Percentiles rank a stretch among this genome's conserved stretches.
Evolutionary conservation across 495 filamentous ascomycete species (phyloP).

Genomic region (Baudoinia panamericana): DNA sequence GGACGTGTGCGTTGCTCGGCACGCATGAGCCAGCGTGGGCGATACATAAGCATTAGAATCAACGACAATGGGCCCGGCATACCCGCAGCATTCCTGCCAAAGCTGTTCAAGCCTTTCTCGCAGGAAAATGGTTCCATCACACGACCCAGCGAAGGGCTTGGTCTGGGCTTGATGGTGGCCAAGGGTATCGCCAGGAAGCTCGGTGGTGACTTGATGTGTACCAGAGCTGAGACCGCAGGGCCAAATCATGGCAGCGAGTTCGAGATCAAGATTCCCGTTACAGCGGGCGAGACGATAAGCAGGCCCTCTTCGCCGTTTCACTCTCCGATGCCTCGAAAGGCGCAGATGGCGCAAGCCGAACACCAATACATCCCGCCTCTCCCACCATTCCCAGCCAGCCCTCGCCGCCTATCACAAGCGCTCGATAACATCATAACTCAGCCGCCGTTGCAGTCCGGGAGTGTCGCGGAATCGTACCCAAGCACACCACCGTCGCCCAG

Average conservation of each 20-base stretch:
- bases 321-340: slow-evolving; percentile 22
- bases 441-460: background rate
- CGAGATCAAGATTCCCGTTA: slow-evolving; percentile 55
- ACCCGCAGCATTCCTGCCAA: slow-evolving; percentile 51
- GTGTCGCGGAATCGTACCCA: background rate
- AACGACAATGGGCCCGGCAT: slow-evolving; percentile 64
- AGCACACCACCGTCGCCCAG: slow-evolving; percentile 3
- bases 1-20: slow-evolving; percentile 52
- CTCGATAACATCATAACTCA: slow-evolving; percentile 1
- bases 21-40: slow-evolving; percentile 36
- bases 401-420: slow-evolving; percentile 1
- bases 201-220: slow-evolving; percentile 58
- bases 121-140: slow-evolving; percentile 62
- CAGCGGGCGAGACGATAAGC: slow-evolving; percentile 31
- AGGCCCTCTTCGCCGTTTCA: slow-evolving; percentile 26
- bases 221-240: slow-evolving; percentile 54
- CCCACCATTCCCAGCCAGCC: slow-evolving; percentile 6
- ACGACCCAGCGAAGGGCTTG: slow-evolving; percentile 57
- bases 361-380: slow-evolving; percentile 1
- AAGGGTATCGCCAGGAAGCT: slow-evolving; percentile 65
- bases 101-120: slow-evolving; percentile 64
- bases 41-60: slow-evolving; percentile 49
- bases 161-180: slow-evolving; percentile 61
- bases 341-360: background rate
- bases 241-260: slow-evolving; percentile 60